Evolutionary conservation across 306 rosid species (phyloP).

Genomic region (Gynostemma pentaphyllum): DNA sequence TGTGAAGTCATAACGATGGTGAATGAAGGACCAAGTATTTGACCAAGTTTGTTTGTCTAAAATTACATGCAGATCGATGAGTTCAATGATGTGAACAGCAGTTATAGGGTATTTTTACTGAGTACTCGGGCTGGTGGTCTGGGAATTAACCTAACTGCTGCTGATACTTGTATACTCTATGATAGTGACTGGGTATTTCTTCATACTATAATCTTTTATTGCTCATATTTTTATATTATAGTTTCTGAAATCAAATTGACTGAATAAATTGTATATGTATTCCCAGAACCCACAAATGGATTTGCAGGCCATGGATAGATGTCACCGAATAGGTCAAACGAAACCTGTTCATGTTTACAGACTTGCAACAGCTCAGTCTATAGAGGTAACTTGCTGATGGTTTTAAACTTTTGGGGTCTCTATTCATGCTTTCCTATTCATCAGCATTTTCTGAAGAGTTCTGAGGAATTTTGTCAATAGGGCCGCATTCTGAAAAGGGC

Average conservation of each 20-base stretch:
- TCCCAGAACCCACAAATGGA: conserved; percentile 93
- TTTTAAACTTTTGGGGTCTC: background rate
- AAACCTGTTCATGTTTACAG: conserved; percentile 97
- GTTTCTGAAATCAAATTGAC: conserved; percentile 4
- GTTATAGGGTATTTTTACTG: conserved; percentile 56
- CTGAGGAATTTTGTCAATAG: conserved; percentile 29
- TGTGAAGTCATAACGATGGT: background rate
- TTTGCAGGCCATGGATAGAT: conserved; percentile 99
- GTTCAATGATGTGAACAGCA: conserved; percentile 61
- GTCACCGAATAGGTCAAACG: conserved; percentile 92
- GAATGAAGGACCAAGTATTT: background rate
- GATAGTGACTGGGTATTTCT: conserved; percentile 94
- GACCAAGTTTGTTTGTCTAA: conserved; percentile 1
- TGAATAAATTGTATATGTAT: conserved; percentile 12
- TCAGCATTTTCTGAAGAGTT: background rate
- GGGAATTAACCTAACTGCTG: conserved; percentile 96
- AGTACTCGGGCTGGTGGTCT: conserved; percentile 98
- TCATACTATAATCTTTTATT: background rate
- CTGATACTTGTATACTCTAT: conserved; percentile 93
- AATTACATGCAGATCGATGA: conserved; percentile 55
- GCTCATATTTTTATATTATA: background rate
- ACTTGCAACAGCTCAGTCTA: conserved; percentile 89
- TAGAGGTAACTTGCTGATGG: conserved; percentile 43
- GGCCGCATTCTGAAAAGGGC: conserved; percentile 92
- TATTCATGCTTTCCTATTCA: background rate